Evolutionary conservation across 257 asterid genomes (phyloP).

Genomic region (Jacaranda mimosifolia): DNA sequence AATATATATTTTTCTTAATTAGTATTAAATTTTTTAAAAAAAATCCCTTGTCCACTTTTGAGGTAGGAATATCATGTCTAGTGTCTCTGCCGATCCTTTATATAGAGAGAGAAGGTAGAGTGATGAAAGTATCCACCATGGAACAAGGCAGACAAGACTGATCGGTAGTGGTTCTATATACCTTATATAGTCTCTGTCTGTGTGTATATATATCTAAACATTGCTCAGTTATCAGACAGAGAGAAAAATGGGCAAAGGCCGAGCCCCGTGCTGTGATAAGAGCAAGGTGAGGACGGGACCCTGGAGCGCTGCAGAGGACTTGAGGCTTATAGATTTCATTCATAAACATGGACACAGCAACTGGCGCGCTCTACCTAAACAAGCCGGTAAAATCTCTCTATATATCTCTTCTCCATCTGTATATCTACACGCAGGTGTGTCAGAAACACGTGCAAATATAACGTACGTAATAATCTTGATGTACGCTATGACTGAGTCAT

Average conservation of each 20-base stretch:
- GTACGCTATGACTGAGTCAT: no score
- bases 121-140: slow-evolving; percentile 31
- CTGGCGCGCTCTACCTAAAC: slow-evolving; percentile 84
- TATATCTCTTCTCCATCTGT: not conserved
- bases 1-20: not conserved
- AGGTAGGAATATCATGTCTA: slow-evolving; percentile 30
- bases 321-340: slow-evolving; percentile 57
- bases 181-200: no score
- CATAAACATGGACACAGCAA: slow-evolving; percentile 63
- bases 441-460: no score
- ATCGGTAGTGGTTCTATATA: not conserved
- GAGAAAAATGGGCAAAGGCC: slow-evolving; percentile 56
- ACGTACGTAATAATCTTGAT: no score
- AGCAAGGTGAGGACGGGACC: slow-evolving; percentile 71
- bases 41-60: not conserved
- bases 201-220: not conserved
- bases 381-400: slow-evolving; percentile 56
- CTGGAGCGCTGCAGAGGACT: slow-evolving; percentile 80
- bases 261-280: slow-evolving; percentile 84
- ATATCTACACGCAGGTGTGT: not conserved
- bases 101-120: slow-evolving; percentile 32
- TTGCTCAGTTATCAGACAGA: not conserved
- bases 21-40: not conserved
- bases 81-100: slow-evolving; percentile 19
- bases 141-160: slow-evolving; percentile 11